These are phyloP conservation scores for Claviceps sp. DNA, from an alignment of 2,329 filamentous ascomycete genomes.

Conservation along the genomic window DNA sequence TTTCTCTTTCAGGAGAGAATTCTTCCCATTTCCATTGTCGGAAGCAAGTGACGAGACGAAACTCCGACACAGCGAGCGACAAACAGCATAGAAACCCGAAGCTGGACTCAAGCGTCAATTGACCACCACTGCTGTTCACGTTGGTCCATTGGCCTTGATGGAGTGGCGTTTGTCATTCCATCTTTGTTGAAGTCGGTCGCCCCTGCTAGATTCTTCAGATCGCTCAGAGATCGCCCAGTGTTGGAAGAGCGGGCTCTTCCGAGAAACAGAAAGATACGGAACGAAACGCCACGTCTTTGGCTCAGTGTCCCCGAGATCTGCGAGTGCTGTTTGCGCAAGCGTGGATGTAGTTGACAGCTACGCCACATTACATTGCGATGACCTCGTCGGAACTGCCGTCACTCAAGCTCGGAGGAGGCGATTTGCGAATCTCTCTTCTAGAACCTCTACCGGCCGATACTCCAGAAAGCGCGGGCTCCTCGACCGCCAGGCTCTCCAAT, in stretches of 20 bases:
- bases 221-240: neutral
- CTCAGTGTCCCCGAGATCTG: neutral
- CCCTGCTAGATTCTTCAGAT: neutral
- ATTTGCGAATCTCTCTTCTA: constrained; percentile 18
- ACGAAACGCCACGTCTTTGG: neutral
- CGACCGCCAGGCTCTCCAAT: neutral
- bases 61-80: neutral
- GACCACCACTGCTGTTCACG: neutral
- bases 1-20: neutral
- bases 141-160: neutral
- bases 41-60: neutral
- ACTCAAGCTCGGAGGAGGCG: constrained; percentile 15
- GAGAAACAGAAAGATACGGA: neutral
- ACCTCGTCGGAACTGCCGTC: constrained; percentile 16
- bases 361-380: constrained; percentile 10
- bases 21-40: neutral
- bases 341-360: neutral
- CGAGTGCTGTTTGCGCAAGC: neutral
- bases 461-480: neutral
- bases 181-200: neutral
- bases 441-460: constrained; percentile 12
- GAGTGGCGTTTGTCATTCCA: neutral
- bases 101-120: neutral
- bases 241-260: neutral
- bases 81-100: neutral